phyloP scores from a whole-genome alignment of 768 basidiomycete genomes.

The Suillus americanus region DNA sequence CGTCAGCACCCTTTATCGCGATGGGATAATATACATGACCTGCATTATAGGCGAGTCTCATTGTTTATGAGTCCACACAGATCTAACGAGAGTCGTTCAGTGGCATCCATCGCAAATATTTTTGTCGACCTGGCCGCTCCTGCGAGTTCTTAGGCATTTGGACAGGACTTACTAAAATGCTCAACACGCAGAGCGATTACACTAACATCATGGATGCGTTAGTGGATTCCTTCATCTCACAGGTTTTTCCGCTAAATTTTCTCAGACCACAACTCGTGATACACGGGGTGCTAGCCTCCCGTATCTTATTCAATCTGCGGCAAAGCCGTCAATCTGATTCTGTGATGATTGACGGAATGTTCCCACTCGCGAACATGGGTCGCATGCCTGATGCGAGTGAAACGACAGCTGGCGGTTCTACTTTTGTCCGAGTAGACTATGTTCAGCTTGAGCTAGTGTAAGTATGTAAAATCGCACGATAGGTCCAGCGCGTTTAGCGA shows the following conservation, averaged over 20 bases:
- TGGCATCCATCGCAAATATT: background rate
- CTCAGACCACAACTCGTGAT: constrained; percentile 1
- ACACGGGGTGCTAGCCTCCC: constrained; percentile 1
- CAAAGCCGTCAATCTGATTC: background rate
- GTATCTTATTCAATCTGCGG: constrained; percentile 6
- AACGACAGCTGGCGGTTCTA: background rate
- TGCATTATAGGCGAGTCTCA: background rate
- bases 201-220: background rate
- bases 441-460: background rate
- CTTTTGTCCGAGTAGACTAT: no score
- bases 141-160: background rate
- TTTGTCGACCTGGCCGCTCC: background rate
- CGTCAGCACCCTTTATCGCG: background rate
- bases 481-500: no score
- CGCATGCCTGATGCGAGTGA: background rate
- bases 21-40: background rate
- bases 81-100: background rate
- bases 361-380: background rate
- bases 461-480: no score
- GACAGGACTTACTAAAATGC: background rate
- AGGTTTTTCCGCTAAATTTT: background rate
- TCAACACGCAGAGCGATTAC: background rate
- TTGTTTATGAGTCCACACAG: background rate
- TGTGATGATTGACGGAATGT: background rate
- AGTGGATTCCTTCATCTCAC: background rate